phyloP scores from a whole-genome alignment of 2,329 filamentous ascomycete species.

The Diaporthe ampelina region DNA sequence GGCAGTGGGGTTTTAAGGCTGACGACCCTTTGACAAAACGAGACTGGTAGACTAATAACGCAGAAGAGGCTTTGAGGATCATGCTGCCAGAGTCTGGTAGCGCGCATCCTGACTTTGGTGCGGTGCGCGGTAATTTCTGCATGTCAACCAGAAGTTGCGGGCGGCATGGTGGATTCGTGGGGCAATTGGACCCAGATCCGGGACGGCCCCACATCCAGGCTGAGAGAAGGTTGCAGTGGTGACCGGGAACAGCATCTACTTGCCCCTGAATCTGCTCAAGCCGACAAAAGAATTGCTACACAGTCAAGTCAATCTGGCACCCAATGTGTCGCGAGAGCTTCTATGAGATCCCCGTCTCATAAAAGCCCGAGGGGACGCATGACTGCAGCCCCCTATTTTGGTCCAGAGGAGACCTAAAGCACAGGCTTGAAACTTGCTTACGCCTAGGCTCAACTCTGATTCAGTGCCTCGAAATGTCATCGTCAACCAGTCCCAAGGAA shows the following conservation, averaged over 20 bases:
- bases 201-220: slow-evolving; percentile 2
- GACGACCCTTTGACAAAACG: too few species aligned
- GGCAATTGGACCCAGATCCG: neutral
- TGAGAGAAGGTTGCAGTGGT: neutral
- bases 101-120: neutral
- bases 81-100: neutral
- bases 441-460: slow-evolving; percentile 22
- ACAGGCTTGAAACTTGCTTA: slow-evolving; percentile 14
- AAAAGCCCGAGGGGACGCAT: neutral
- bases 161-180: neutral
- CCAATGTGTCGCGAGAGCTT: slow-evolving; percentile 9
- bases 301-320: slow-evolving; percentile 16
- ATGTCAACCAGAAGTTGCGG: neutral
- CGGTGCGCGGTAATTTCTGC: neutral
- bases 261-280: neutral
- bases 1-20: neutral
- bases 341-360: neutral
- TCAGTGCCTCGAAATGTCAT: neutral
- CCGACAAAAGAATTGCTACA: neutral
- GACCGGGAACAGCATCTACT: neutral
- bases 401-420: neutral
- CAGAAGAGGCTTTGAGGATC: neutral
- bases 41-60: too few species aligned
- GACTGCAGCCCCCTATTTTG: neutral
- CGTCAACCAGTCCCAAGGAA: neutral